Evolutionary conservation across 2,329 filamentous ascomycete species (phyloP).

Genomic region (Phoma sp.): DNA sequence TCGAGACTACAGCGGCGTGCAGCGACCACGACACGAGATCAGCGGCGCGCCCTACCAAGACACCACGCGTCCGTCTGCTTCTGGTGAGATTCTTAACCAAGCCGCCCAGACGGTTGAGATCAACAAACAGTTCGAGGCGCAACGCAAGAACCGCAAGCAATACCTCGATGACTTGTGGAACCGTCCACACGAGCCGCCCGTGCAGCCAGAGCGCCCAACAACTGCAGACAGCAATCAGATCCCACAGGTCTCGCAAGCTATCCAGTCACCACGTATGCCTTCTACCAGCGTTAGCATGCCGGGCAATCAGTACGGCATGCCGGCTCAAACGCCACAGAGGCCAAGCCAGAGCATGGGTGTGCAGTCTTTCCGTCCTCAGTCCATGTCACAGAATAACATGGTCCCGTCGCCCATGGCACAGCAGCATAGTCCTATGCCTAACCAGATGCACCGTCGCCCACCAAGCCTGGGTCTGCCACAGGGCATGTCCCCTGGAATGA

Average conservation of each 20-base stretch:
- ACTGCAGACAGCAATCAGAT: slow-evolving; percentile 48
- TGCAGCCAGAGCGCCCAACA: slow-evolving; percentile 53
- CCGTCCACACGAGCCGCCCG: slow-evolving; percentile 78
- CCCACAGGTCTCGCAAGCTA: slow-evolving; percentile 51
- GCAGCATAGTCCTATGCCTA: slow-evolving; percentile 66
- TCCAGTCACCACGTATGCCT: slow-evolving; percentile 61
- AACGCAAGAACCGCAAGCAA: slow-evolving; percentile 77
- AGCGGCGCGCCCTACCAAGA: slow-evolving; percentile 85
- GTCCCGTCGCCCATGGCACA: slow-evolving; percentile 75
- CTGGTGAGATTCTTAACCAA: slow-evolving; percentile 82
- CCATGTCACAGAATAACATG: slow-evolving; percentile 73
- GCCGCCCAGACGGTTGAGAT: slow-evolving; percentile 88
- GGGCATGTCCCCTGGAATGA: slow-evolving; percentile 45
- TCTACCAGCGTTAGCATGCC: slow-evolving; percentile 63
- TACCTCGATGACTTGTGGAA: slow-evolving; percentile 85
- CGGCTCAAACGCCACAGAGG: slow-evolving; percentile 64
- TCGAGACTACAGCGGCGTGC: slow-evolving; percentile 82
- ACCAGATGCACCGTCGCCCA: slow-evolving; percentile 70
- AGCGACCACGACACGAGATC: slow-evolving; percentile 87
- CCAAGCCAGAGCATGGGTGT: slow-evolving; percentile 67
- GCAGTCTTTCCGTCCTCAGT: slow-evolving; percentile 72
- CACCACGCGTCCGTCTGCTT: slow-evolving; percentile 75
- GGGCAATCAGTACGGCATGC: slow-evolving; percentile 62
- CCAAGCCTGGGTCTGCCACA: slow-evolving; percentile 58
- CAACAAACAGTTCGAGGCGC: slow-evolving; percentile 82